A percentile compares a stretch with the other conserved stretches of the same genome.
phyloP scores from a whole-genome alignment of 2,329 filamentous ascomycete genomes.

The Beauveria medogensis region DNA sequence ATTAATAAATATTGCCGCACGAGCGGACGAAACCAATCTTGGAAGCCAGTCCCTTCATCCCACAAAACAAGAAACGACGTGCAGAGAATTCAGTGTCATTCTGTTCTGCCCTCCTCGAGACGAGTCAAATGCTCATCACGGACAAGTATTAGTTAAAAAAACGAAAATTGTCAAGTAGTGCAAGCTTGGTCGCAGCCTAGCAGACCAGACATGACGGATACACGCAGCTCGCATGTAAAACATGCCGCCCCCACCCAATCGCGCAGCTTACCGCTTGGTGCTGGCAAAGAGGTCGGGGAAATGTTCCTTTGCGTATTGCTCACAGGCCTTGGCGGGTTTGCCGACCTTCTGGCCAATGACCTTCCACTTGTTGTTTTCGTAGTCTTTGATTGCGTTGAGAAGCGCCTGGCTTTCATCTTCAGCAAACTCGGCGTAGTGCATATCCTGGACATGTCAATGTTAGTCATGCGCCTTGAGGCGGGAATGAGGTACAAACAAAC shows the following conservation, averaged over 20 bases:
- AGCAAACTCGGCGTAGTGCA: slow-evolving; percentile 98
- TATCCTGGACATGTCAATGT: slow-evolving; percentile 54
- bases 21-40: background rate
- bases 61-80: background rate
- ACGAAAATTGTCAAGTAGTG: background rate
- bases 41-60: background rate
- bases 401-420: slow-evolving; percentile 86
- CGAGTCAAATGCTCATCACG: background rate
- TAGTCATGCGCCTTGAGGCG: background rate
- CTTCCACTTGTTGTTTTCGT: slow-evolving; percentile 99
- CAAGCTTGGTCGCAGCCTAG: background rate
- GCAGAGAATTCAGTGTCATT: background rate
- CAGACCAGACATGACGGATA: background rate
- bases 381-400: slow-evolving; percentile 93
- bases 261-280: slow-evolving; percentile 26
- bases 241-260: background rate
- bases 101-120: background rate
- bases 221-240: background rate
- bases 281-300: slow-evolving; percentile 51
- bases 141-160: background rate
- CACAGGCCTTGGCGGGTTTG: slow-evolving; percentile 81
- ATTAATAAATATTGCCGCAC: background rate
- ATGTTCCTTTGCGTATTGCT: slow-evolving; percentile 93
- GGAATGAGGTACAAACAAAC: slow-evolving; percentile 34
- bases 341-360: slow-evolving; percentile 92